phyloP scores from a whole-genome alignment of 371 early-diverging fungal genomes.

The Parasitella parasitica region DNA sequence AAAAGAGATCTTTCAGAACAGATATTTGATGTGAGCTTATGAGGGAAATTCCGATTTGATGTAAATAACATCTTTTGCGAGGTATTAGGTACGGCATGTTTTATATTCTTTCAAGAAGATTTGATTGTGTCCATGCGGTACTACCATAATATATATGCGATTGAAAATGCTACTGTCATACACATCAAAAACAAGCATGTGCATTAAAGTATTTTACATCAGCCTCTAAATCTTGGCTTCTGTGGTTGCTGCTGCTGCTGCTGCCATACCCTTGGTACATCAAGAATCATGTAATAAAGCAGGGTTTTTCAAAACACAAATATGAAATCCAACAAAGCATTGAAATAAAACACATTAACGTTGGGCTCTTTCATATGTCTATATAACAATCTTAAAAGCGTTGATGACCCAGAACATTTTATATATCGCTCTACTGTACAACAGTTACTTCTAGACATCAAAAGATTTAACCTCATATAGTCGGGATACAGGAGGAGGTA shows the following conservation, averaged over 20 bases:
- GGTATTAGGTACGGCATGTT: no score
- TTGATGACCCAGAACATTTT: no score
- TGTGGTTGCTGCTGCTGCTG: no score
- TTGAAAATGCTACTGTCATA: neutral
- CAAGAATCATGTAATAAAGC: no score
- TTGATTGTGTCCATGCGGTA: neutral
- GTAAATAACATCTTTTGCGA: no score
- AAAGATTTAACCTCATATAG: neutral
- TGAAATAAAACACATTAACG: neutral
- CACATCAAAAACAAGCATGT: neutral
- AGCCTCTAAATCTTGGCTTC: no score
- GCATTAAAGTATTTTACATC: neutral
- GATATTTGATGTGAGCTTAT: no score
- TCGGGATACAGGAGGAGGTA: neutral
- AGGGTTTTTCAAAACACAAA: neutral
- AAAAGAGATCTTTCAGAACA: no score
- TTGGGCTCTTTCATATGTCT: neutral
- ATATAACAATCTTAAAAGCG: no score
- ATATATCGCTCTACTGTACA: no score
- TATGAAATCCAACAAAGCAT: neutral
- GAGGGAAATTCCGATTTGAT: no score
- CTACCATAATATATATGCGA: neutral
- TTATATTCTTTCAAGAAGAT: neutral
- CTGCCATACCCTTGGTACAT: no score
- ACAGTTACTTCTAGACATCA: neutral